phyloP scores from a whole-genome alignment of 257 asterid species.

The Coffea canephora region DNA sequence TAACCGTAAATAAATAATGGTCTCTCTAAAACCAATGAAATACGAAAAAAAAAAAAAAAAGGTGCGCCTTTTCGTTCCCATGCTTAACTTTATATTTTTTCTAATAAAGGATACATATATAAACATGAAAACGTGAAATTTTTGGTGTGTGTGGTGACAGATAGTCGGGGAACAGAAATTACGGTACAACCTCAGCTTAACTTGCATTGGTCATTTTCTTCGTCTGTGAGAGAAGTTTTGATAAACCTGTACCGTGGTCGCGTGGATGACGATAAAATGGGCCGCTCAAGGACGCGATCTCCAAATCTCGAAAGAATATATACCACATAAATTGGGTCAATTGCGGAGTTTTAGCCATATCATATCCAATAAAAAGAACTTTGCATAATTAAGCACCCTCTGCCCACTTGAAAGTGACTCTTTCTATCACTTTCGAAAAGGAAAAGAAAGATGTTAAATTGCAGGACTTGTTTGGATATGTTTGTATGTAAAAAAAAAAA shows the following conservation, averaged over 20 bases:
- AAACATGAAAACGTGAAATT: neutral
- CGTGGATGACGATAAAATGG: neutral
- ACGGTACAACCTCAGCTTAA: too few species aligned
- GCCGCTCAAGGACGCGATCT: neutral
- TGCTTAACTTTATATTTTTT: too few species aligned
- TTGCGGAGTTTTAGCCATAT: neutral
- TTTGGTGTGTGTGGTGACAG: too few species aligned
- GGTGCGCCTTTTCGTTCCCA: neutral
- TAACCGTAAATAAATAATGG: too few species aligned
- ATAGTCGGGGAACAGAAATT: too few species aligned
- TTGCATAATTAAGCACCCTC: neutral
- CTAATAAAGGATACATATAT: too few species aligned
- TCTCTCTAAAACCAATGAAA: too few species aligned
- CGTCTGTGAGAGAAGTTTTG: neutral
- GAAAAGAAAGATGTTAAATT: too few species aligned
- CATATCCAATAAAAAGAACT: neutral
- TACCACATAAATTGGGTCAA: conserved; percentile 9
- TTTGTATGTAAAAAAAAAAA: too few species aligned
- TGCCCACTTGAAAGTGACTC: neutral
- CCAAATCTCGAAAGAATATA: conserved; percentile 19
- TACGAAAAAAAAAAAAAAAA: too few species aligned
- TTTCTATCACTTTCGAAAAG: neutral
- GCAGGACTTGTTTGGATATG: too few species aligned
- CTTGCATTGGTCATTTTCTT: neutral
- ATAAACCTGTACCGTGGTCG: neutral